A percentile compares a stretch with the other conserved stretches of the same genome.
phyloP scores from a whole-genome alignment of 192 early-diverging fungal genomes.

The Backusella westeae region DNA sequence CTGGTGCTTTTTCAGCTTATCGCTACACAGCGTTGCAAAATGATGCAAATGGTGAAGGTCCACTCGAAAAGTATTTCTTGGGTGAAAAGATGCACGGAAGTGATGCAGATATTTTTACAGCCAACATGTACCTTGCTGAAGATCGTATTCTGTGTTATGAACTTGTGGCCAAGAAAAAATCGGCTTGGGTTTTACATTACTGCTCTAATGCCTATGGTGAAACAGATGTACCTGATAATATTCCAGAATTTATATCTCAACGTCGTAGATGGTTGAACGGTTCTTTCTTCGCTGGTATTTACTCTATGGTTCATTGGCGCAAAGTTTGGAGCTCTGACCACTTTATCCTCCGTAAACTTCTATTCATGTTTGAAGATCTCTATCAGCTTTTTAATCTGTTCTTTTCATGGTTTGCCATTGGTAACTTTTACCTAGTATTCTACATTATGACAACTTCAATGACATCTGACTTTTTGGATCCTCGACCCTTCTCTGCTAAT shows the following conservation, averaged over 20 bases:
- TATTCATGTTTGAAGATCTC: constrained; percentile 64
- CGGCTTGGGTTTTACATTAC: constrained; percentile 69
- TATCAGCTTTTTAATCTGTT: constrained; percentile 67
- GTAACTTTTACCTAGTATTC: constrained; percentile 90
- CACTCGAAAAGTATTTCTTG: constrained; percentile 73
- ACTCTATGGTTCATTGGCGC: constrained; percentile 60
- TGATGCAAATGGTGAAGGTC: constrained; percentile 52
- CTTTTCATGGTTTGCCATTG: constrained; percentile 65
- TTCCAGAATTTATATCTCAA: constrained; percentile 77
- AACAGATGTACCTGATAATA: constrained; percentile 73
- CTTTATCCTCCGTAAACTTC: constrained; percentile 54
- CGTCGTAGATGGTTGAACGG: constrained; percentile 83
- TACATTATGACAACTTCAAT: constrained; percentile 72
- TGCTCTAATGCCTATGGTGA: constrained; percentile 67
- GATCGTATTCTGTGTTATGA: constrained; percentile 85
- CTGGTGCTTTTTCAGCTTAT: constrained; percentile 86
- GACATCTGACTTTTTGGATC: constrained; percentile 25
- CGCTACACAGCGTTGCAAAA: constrained; percentile 69
- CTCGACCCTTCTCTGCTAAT: constrained; percentile 32
- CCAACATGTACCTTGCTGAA: constrained; percentile 66
- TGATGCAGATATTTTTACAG: constrained; percentile 58
- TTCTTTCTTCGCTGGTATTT: constrained; percentile 77
- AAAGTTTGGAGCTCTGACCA: constrained; percentile 69
- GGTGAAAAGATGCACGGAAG: constrained; percentile 65
- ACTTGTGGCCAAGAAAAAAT: constrained; percentile 66